These are phyloP conservation scores for Hymenoscyphus albidus DNA, from an alignment of 2,329 filamentous ascomycete genomes.

Conservation along the genomic window DNA sequence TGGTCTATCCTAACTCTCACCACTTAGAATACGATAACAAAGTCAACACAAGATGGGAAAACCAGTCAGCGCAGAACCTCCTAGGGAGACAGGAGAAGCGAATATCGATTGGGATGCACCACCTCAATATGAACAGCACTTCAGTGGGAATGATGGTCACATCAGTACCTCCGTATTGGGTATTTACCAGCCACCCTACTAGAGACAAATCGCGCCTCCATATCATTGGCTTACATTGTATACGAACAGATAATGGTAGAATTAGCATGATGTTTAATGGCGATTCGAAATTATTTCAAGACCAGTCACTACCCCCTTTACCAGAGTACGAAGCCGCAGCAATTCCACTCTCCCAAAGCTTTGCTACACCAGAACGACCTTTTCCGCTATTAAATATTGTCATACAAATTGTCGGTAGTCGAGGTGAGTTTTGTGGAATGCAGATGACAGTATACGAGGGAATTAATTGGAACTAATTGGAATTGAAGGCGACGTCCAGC, in stretches of 20 bases:
- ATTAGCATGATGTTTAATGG: slow-evolving; percentile 13
- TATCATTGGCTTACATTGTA: neutral
- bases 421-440: slow-evolving; percentile 37
- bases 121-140: slow-evolving; percentile 1
- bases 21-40: neutral
- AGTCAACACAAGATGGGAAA: neutral
- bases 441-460: neutral
- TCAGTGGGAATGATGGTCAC: neutral
- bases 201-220: neutral
- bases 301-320: slow-evolving; percentile 10
- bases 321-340: slow-evolving; percentile 4
- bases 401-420: slow-evolving; percentile 67
- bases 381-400: slow-evolving; percentile 54
- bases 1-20: neutral
- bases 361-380: neutral
- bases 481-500: slow-evolving; percentile 66
- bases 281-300: neutral
- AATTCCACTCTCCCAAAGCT: slow-evolving; percentile 4
- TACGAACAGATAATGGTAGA: slow-evolving; percentile 10
- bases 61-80: neutral
- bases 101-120: slow-evolving; percentile 5
- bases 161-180: neutral
- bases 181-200: neutral
- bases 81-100: neutral
- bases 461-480: slow-evolving; percentile 41